Evolutionary conservation across 495 filamentous ascomycete species (phyloP).

Genomic region (Xylaria curta): DNA sequence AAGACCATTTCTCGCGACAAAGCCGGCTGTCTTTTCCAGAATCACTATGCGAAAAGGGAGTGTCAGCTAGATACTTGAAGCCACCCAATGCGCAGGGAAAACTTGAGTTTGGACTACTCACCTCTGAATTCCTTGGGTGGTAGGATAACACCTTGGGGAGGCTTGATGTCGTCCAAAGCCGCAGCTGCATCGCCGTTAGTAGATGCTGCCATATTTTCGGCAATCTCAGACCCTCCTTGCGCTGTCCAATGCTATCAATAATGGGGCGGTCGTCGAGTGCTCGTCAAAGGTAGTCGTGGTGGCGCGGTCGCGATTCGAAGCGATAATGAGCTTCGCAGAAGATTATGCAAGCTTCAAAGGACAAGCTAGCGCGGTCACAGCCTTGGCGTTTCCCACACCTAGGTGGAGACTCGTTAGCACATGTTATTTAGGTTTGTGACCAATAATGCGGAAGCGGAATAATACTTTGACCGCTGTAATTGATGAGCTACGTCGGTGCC

Average conservation of each 20-base stretch:
- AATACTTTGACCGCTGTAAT: conserved; percentile 17
- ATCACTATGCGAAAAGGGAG: conserved; percentile 73
- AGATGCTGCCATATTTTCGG: conserved; percentile 56
- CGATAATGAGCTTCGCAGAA: conserved; percentile 33
- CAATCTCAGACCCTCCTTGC: conserved; percentile 36
- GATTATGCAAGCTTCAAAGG: conserved; percentile 19
- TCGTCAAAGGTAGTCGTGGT: conserved; percentile 30
- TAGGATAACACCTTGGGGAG: conserved; percentile 81
- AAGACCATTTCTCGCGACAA: conserved; percentile 81
- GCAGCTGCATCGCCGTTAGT: conserved; percentile 64
- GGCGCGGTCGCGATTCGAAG: conserved; percentile 35
- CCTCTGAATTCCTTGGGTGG: conserved; percentile 64
- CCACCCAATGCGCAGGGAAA: not conserved
- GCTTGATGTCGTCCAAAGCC: conserved; percentile 64
- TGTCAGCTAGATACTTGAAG: not conserved
- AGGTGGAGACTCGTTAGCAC: not conserved
- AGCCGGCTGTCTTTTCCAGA: conserved; percentile 96
- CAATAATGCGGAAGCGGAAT: conserved; percentile 22
- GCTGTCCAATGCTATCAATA: conserved; percentile 10
- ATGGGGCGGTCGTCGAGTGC: conserved; percentile 10
- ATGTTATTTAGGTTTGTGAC: not conserved
- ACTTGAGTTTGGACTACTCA: conserved; percentile 19
- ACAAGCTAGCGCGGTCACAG: not conserved
- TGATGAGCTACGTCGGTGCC: too few species aligned
- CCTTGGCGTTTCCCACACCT: not conserved